Percentiles rank a stretch among this genome's conserved stretches.
phyloP scores from a whole-genome alignment of 371 early-diverging fungal genomes.

The Spraguea lophii region DNA sequence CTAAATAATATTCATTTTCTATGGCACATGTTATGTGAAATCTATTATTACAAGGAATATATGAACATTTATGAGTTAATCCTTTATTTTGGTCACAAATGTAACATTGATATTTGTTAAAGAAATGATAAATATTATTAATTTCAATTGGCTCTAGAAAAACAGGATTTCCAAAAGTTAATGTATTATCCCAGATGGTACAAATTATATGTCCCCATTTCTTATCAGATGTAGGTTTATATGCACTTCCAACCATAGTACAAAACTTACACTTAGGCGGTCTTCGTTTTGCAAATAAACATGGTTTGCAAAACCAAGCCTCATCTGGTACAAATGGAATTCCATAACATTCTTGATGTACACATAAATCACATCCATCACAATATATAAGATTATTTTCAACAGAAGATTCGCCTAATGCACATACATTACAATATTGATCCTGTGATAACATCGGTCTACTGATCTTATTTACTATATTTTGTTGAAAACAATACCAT shows the following conservation, averaged over 20 bases:
- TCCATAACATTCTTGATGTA: constrained; percentile 46
- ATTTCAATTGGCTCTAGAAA: constrained; percentile 43
- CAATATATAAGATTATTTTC: constrained; percentile 32
- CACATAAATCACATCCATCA: constrained; percentile 42
- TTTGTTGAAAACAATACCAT: constrained; percentile 26
- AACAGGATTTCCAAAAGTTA: constrained; percentile 33
- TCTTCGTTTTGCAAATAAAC: constrained; percentile 17
- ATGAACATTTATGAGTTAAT: constrained; percentile 28
- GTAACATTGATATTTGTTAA: constrained; percentile 12
- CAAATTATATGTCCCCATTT: constrained; percentile 45
- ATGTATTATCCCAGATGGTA: constrained; percentile 21
- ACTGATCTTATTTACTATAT: constrained; percentile 14
- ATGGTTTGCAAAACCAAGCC: constrained; percentile 41
- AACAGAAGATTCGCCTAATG: neutral
- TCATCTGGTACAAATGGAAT: constrained; percentile 24
- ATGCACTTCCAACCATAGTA: constrained; percentile 14
- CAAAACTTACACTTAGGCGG: constrained; percentile 34
- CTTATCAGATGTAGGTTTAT: constrained; percentile 33
- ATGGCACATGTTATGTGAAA: constrained; percentile 41
- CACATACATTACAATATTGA: neutral
- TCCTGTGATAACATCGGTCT: constrained; percentile 1
- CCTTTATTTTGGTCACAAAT: constrained; percentile 20
- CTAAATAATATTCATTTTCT: constrained; percentile 32
- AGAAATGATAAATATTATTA: constrained; percentile 7
- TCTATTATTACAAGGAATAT: constrained; percentile 23